Conservation (phyloP, 805 yeast genomes). For the Cyberlindnera amylophila region DNA sequence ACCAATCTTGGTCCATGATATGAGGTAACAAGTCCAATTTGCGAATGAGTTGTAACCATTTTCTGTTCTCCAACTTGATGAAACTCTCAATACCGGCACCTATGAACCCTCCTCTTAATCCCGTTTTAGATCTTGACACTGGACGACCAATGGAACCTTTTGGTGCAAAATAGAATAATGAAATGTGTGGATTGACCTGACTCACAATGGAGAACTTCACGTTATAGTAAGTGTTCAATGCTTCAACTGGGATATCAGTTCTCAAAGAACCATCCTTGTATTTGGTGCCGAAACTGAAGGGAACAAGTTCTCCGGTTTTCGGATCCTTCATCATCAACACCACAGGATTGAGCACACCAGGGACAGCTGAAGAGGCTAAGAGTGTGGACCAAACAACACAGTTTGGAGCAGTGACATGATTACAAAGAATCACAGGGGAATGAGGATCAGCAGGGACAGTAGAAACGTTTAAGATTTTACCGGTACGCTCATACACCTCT, state of each 20-base stretch:
- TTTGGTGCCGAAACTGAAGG: conserved; percentile 66
- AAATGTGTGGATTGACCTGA: conserved; percentile 80
- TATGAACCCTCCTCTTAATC: conserved; percentile 73
- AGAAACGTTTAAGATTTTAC: conserved; percentile 65
- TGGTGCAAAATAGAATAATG: conserved; percentile 72
- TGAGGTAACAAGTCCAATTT: conserved; percentile 65
- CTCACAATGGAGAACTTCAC: conserved; percentile 74
- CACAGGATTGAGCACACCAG: conserved; percentile 77
- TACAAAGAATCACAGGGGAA: conserved; percentile 76
- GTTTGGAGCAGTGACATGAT: conserved; percentile 72
- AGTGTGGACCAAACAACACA: conserved; percentile 80
- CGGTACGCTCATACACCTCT: conserved; percentile 67
- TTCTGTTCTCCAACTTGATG: conserved; percentile 67
- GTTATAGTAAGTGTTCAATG: conserved; percentile 69
- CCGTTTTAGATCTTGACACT: conserved; percentile 54
- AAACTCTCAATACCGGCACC: conserved; percentile 69
- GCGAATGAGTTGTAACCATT: conserved; percentile 68
- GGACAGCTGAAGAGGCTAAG: conserved; percentile 78
- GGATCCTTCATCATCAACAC: conserved; percentile 67
- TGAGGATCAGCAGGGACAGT: conserved; percentile 82
- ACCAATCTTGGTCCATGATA: conserved; percentile 75
- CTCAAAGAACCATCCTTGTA: conserved; percentile 80
- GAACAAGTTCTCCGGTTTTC: conserved; percentile 39
- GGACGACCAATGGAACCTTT: conserved; percentile 81
- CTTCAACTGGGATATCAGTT: conserved; percentile 74